Percentiles rank a stretch among this genome's conserved stretches.
Conservation (phyloP, 176 grass and related monocot species). For the Oryza australiensis region DNA sequence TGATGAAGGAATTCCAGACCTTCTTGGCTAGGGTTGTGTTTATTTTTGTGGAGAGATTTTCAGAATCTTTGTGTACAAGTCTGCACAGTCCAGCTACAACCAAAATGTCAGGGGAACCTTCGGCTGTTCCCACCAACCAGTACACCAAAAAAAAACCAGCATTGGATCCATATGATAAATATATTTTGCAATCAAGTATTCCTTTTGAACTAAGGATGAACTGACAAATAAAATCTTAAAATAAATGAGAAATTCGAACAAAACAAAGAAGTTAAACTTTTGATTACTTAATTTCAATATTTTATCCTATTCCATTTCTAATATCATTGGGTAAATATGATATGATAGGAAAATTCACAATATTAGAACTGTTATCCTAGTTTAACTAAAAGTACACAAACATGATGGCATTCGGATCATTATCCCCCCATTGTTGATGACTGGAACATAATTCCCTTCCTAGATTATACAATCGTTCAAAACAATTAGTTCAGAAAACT, state of each 20-base stretch:
- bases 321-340: not conserved
- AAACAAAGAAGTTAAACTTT: not conserved
- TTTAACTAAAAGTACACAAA: not conserved
- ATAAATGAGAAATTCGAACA: not conserved
- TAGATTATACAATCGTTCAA: slow-evolving; percentile 1
- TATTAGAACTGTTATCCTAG: not conserved
- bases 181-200: not conserved
- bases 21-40: not conserved
- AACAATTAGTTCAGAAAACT: not conserved
- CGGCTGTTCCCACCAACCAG: slow-evolving; percentile 1
- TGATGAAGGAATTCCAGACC: slow-evolving; percentile 1
- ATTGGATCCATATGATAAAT: not conserved
- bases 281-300: not conserved
- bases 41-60: not conserved
- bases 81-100: slow-evolving; percentile 3
- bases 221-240: not conserved
- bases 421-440: not conserved
- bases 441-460: not conserved
- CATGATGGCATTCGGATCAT: not conserved
- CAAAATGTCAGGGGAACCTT: not conserved
- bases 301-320: not conserved
- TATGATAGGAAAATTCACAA: not conserved
- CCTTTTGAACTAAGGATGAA: not conserved
- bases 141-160: not conserved
- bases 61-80: not conserved